Conservation (phyloP, 2,329 filamentous ascomycete species). For the Penicillium nordicum region DNA sequence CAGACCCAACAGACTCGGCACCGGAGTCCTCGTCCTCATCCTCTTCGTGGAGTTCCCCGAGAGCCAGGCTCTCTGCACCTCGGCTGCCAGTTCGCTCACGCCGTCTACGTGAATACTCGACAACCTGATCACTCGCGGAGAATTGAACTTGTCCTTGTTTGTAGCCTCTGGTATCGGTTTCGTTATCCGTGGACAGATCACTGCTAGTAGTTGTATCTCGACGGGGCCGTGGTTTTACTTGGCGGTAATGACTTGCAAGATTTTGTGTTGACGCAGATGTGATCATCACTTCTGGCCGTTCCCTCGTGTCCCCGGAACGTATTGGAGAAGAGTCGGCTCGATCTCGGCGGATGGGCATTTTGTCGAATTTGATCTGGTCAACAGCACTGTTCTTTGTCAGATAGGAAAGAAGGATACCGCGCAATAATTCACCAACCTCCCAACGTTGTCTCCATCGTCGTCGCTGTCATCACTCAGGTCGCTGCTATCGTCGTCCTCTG, state of each 20-base stretch:
- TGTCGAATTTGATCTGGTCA: slow-evolving; percentile 91
- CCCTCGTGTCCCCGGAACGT: slow-evolving; percentile 50
- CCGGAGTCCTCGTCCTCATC: slow-evolving; percentile 45
- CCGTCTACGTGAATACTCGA: slow-evolving; percentile 31
- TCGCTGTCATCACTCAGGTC: slow-evolving; percentile 66
- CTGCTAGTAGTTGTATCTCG: slow-evolving; percentile 64
- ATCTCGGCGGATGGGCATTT: slow-evolving; percentile 78
- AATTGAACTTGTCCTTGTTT: slow-evolving; percentile 53
- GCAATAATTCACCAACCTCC: slow-evolving; percentile 29
- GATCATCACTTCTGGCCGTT: slow-evolving; percentile 49
- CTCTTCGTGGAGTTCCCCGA: slow-evolving; percentile 36
- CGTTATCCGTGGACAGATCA: slow-evolving; percentile 64
- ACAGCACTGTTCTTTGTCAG: slow-evolving; percentile 55
- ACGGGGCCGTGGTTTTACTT: slow-evolving; percentile 56
- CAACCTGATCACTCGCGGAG: slow-evolving; percentile 36
- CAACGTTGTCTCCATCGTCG: slow-evolving; percentile 52
- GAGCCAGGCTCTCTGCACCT: slow-evolving; percentile 29
- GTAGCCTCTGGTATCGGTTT: slow-evolving; percentile 53
- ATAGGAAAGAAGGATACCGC: background rate
- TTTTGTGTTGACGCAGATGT: slow-evolving; percentile 55
- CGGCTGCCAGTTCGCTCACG: slow-evolving; percentile 27
- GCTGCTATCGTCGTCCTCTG: slow-evolving; percentile 64
- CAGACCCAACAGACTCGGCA: slow-evolving; percentile 48
- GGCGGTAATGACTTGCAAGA: slow-evolving; percentile 47
- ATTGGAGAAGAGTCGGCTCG: slow-evolving; percentile 86